Evolutionary conservation across 1,139 yeast species (phyloP), one percentile per base, ranked within the genome.

Genomic region (Geotrichum candidum): DNA sequence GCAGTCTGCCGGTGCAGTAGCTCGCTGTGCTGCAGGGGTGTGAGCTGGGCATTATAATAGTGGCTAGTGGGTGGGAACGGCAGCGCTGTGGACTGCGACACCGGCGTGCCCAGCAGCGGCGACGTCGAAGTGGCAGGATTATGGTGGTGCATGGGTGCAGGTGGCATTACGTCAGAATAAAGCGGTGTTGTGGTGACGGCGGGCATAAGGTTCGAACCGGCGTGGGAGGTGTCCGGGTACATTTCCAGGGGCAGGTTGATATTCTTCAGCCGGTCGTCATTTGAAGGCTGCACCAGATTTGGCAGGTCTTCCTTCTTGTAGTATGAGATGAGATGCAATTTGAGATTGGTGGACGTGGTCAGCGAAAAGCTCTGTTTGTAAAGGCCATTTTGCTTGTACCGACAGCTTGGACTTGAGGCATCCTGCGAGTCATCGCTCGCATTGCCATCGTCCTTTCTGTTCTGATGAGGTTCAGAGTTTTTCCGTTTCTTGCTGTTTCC

Each of bases 301-400:
- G 69, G 64, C 25, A 73, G 71, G 60, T 72, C 76, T 58, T 68
- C 74, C 53, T 76, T 72, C 1, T 76, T 72, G 62, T 78, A 77
- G 67, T 85, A 85, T 45, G 84, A 78, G 38, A 85, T 84, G 58
- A 85, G 71, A 67, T 85, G 89, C 27, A 82, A 72, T 65, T 82
- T 84, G 60, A 80, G 80, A 52, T 80, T 78, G 54, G 78, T 80
- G 51, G 78, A 76, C 2, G 85, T 79, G 5, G 80, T 76, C 48
- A 84, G 72, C 3, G 85, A 80, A 66, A 84, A 84, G 56, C 85
- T 80, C 68, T 84, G 87, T 68, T 85, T 85, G 64, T 82, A 74
- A 11, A 86, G 73, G 0, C 89, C 88, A 63, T 78, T 74, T 2
- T 72, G 68, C 65, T 81, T 82, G 65, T 77, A 76, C 13, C 72